A percentile compares a stretch with the other conserved stretches of the same genome.
Conservation (phyloP, 345 rosid genomes). For the Gossypioides kirkii region DNA sequence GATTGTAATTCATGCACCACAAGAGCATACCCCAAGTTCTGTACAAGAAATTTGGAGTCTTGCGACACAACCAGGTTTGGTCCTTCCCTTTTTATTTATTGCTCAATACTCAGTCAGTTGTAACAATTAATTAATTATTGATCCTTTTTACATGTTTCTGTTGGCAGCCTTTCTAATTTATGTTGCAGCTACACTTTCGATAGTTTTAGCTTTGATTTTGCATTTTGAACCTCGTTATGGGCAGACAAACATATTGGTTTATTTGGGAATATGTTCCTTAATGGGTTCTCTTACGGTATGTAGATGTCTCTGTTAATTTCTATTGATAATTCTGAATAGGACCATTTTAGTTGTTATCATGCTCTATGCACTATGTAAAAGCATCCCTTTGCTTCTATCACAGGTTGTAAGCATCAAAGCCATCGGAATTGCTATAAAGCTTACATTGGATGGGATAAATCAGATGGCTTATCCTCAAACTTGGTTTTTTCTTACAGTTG, state of each 20-base stretch:
- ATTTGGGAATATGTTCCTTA: constrained; percentile 82
- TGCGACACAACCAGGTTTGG: constrained; percentile 74
- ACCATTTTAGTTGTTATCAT: background rate
- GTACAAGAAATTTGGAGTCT: constrained; percentile 77
- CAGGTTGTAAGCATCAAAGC: constrained; percentile 97
- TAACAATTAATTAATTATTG: constrained; percentile 7
- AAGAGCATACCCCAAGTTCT: constrained; percentile 74
- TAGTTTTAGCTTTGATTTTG: constrained; percentile 69
- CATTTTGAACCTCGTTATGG: constrained; percentile 85
- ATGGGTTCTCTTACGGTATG: constrained; percentile 82
- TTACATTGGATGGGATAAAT: constrained; percentile 75
- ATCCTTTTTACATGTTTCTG: constrained; percentile 4
- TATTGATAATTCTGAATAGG: background rate
- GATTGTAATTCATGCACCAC: constrained; percentile 86
- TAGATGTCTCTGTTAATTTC: background rate
- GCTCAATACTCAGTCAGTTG: constrained; percentile 4
- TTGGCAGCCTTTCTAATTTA: constrained; percentile 74
- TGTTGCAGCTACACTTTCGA: constrained; percentile 55
- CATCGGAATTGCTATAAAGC: constrained; percentile 85
- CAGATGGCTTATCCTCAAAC: constrained; percentile 82
- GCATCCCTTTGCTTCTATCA: constrained; percentile 1
- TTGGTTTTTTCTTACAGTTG: constrained; percentile 86
- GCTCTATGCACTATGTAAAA: background rate
- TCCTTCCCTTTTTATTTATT: background rate
- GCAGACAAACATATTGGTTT: constrained; percentile 74